Evolutionary conservation across 1,284 basidiomycete genomes (phyloP).

Genomic region (Rugiboletus extremiorientalis): DNA sequence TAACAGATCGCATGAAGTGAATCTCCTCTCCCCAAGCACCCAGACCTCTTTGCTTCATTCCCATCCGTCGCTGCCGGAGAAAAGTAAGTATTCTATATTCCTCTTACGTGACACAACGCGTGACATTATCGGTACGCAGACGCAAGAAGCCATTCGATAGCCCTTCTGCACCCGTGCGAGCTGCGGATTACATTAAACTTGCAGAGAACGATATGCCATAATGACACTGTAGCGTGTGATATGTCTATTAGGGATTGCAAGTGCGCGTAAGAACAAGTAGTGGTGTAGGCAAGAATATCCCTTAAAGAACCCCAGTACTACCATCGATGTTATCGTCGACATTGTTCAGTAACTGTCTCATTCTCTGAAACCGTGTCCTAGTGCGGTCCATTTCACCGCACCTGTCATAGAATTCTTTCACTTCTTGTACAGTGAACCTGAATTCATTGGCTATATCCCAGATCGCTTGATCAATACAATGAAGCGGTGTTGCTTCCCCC

Average conservation of each 20-base stretch:
- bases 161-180: constrained; percentile 70
- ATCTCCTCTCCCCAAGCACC: constrained; percentile 93
- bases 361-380: constrained; percentile 57
- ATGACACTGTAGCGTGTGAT: neutral
- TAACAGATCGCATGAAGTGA: constrained; percentile 55
- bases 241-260: neutral
- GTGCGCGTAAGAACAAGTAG: neutral
- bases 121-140: constrained; percentile 39
- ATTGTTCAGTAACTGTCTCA: constrained; percentile 55
- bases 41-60: constrained; percentile 96
- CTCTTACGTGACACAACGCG: neutral
- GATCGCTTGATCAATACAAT: constrained; percentile 63
- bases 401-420: constrained; percentile 70
- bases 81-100: constrained; percentile 54
- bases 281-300: neutral
- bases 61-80: constrained; percentile 97
- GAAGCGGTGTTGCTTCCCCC: constrained; percentile 33
- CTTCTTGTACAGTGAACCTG: constrained; percentile 69
- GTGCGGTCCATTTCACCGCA: constrained; percentile 67
- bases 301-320: constrained; percentile 1
- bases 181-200: constrained; percentile 62
- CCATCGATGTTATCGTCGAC: constrained; percentile 38
- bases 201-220: constrained; percentile 28
- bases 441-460: constrained; percentile 61
- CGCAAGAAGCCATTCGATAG: constrained; percentile 75